Evolutionary conservation across 768 basidiomycete genomes (phyloP).

Genomic region (Exsudoporus frostii): DNA sequence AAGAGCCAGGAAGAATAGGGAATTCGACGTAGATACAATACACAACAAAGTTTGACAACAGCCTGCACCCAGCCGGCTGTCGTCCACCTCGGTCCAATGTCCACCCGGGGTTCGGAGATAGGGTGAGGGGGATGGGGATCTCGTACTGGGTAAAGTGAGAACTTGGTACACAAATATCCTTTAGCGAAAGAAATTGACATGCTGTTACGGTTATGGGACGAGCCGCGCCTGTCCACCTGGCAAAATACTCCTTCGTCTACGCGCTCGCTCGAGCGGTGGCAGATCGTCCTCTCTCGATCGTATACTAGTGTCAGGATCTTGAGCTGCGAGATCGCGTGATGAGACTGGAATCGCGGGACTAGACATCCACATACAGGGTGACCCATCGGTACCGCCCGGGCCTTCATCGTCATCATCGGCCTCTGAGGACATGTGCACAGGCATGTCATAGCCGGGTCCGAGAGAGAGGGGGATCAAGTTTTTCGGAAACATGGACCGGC

Average conservation of each 20-base stretch:
- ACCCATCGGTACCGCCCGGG: slow-evolving; percentile 21
- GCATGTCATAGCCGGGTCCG: slow-evolving; percentile 5
- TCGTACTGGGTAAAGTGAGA: neutral
- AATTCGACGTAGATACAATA: slow-evolving; percentile 1
- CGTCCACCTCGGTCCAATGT: neutral
- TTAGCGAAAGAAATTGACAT: no score
- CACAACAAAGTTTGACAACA: neutral
- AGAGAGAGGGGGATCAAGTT: slow-evolving; percentile 40
- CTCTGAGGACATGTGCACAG: slow-evolving; percentile 23
- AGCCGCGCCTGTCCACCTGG: slow-evolving; percentile 31
- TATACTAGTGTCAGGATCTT: slow-evolving; percentile 27
- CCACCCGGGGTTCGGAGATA: neutral
- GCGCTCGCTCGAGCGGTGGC: slow-evolving; percentile 67
- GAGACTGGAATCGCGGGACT: slow-evolving; percentile 8
- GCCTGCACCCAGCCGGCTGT: neutral
- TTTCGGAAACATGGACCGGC: slow-evolving; percentile 71
- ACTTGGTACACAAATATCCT: neutral
- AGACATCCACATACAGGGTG: slow-evolving; percentile 19
- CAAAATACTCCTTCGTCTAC: slow-evolving; percentile 44
- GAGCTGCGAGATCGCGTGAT: slow-evolving; percentile 5
- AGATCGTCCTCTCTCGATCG: slow-evolving; percentile 48
- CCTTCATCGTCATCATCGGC: slow-evolving; percentile 31
- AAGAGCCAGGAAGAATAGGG: neutral
- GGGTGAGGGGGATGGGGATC: neutral
- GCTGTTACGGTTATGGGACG: slow-evolving; percentile 2